phyloP scores from a whole-genome alignment of 441 rosid species.

The Kokia cookei region DNA sequence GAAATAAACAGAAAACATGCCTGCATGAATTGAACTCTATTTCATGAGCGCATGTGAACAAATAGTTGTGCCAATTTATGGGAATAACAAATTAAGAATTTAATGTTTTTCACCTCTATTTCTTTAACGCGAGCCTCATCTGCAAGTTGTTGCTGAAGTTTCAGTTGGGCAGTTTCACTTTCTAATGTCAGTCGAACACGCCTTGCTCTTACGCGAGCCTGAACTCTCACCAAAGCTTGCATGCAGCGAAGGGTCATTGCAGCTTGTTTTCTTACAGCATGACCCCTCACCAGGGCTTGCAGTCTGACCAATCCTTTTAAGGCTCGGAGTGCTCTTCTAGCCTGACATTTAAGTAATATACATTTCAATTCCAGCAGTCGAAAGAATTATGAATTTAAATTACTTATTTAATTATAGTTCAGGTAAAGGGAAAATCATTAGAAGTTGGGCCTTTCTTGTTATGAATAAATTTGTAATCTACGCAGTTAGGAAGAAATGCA shows the following conservation, averaged over 20 bases:
- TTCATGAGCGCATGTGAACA: neutral
- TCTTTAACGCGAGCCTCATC: conserved; percentile 81
- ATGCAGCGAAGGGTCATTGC: conserved; percentile 98
- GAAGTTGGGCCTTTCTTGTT: neutral
- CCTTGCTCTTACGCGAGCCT: conserved; percentile 97
- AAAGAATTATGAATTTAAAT: neutral
- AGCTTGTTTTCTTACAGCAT: conserved; percentile 98
- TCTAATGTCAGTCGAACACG: conserved; percentile 93
- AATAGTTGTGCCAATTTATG: neutral
- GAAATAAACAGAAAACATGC: neutral
- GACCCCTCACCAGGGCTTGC: conserved; percentile 98
- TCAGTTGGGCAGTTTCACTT: conserved; percentile 70
- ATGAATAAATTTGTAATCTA: neutral
- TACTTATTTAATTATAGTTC: neutral
- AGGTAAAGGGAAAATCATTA: neutral
- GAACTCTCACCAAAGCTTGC: conserved; percentile 99
- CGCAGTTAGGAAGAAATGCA: neutral
- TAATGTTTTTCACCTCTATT: conserved; percentile 56
- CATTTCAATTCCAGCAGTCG: neutral
- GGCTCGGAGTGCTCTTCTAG: conserved; percentile 95
- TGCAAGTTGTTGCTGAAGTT: conserved; percentile 70
- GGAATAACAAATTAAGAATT: neutral
- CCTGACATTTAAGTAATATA: conserved; percentile 37
- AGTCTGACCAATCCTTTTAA: conserved; percentile 97
- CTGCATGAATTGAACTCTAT: neutral